Evolutionary conservation across 495 filamentous ascomycete species (phyloP).

Genomic region (Usnea hakonensis): DNA sequence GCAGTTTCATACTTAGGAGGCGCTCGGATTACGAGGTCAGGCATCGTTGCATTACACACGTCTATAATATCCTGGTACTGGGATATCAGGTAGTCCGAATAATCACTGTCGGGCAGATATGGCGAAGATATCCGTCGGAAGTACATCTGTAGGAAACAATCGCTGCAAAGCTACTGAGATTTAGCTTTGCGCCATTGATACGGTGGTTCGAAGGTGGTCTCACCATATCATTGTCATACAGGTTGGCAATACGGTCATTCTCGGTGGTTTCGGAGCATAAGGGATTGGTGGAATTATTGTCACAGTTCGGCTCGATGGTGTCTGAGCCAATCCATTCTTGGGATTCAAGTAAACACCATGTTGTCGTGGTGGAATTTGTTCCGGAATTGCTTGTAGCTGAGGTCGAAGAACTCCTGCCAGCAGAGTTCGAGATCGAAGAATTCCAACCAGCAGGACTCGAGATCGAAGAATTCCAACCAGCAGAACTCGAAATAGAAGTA

Average conservation of each 20-base stretch:
- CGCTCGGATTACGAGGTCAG: slow-evolving; percentile 11
- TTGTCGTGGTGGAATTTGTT: too few relatives aligned
- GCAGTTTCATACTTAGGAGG: slow-evolving; percentile 11
- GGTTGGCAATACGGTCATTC: slow-evolving; percentile 16
- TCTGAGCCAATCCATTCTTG: slow-evolving; percentile 20
- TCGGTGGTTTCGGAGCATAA: slow-evolving; percentile 12
- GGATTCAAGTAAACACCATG: slow-evolving; percentile 16
- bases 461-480: too few relatives aligned
- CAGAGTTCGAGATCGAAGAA: too few relatives aligned
- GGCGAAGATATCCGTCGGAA: slow-evolving; percentile 14
- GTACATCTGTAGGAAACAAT: slow-evolving; percentile 19
- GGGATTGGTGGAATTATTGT: slow-evolving; percentile 4
- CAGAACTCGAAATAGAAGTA: too few relatives aligned
- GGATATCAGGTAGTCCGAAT: slow-evolving; percentile 16
- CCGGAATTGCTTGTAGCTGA: too few relatives aligned
- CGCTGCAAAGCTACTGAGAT: slow-evolving; percentile 23
- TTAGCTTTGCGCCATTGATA: too few relatives aligned
- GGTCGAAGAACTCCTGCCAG: too few relatives aligned
- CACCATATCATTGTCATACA: slow-evolving; percentile 18
- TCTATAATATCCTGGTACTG: slow-evolving; percentile 21
- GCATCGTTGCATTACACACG: slow-evolving; percentile 15
- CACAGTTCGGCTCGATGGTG: slow-evolving; percentile 15
- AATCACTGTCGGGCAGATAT: slow-evolving; percentile 16
- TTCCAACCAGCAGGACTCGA: too few relatives aligned
- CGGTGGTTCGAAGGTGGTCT: too few relatives aligned